A percentile compares a stretch with the other conserved stretches of the same genome.
These are phyloP conservation scores for Fusarium keratoplasticum DNA, from an alignment of 2,329 filamentous ascomycete species.

Conservation along the genomic window DNA sequence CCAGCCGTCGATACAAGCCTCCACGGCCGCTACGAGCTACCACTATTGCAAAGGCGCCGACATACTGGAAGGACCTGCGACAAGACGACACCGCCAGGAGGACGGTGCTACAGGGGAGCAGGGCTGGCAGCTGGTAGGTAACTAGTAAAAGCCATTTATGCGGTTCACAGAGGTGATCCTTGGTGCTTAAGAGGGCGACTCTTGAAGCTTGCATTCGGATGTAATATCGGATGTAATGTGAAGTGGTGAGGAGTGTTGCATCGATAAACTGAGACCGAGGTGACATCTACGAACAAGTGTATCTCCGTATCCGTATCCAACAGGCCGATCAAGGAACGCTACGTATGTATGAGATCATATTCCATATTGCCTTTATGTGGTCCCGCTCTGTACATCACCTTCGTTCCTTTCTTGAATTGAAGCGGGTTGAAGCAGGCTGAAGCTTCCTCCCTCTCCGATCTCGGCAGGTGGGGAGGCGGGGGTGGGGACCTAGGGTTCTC, in stretches of 20 bases:
- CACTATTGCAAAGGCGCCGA: too few species aligned
- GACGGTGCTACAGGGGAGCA: too few species aligned
- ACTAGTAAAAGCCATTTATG: too few species aligned
- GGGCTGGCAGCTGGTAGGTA: too few species aligned
- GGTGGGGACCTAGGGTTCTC: not conserved
- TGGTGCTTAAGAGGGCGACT: too few species aligned
- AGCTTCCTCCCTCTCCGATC: not conserved
- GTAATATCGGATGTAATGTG: not conserved
- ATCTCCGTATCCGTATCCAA: not conserved
- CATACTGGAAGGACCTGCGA: too few species aligned
- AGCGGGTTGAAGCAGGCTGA: not conserved
- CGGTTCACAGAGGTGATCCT: too few species aligned
- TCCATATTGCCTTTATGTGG: not conserved
- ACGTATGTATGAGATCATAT: not conserved
- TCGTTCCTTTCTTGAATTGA: not conserved
- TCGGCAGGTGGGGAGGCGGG: not conserved
- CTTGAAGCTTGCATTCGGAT: not conserved
- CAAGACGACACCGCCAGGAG: too few species aligned
- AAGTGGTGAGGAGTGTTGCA: too few species aligned
- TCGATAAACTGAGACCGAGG: not conserved
- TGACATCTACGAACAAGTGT: not conserved
- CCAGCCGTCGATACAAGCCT: too few species aligned
- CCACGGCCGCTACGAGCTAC: too few species aligned
- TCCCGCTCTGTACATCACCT: not conserved
- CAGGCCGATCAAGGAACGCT: not conserved